Percentiles rank a stretch among this genome's conserved stretches.
Conservation (phyloP, 306 rosid species). For the Lathyrus sativus region DNA sequence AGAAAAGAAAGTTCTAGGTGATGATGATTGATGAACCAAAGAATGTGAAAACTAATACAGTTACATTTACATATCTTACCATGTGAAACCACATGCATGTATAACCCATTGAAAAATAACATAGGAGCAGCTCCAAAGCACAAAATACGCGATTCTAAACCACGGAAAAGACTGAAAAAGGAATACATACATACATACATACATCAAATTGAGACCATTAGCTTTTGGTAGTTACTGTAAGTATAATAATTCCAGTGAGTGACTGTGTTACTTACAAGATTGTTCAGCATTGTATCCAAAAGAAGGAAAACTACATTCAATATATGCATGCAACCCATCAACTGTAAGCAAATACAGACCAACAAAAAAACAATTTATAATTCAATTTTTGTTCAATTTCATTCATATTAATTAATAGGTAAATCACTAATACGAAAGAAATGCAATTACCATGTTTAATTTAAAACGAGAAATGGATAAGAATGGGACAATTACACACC, state of each 20-base stretch:
- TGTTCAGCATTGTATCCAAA: constrained; percentile 66
- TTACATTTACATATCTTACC: constrained; percentile 28
- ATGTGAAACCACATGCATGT: constrained; percentile 45
- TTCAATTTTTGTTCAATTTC: not conserved
- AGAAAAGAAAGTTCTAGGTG: not conserved
- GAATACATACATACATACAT: not conserved
- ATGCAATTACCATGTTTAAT: constrained; percentile 58
- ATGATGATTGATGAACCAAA: constrained; percentile 22
- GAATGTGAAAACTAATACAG: not conserved
- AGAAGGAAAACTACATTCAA: constrained; percentile 67
- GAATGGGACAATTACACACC: constrained; percentile 84
- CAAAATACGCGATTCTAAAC: constrained; percentile 74
- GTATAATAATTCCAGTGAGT: not conserved
- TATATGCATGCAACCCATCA: constrained; percentile 77
- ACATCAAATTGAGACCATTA: constrained; percentile 26
- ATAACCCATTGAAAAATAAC: constrained; percentile 70
- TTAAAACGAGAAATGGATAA: constrained; percentile 54
- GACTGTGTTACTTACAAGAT: constrained; percentile 61
- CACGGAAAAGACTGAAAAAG: constrained; percentile 77
- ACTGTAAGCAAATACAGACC: constrained; percentile 48
- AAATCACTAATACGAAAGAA: not conserved
- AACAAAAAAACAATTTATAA: constrained; percentile 9
- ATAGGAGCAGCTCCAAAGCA: constrained; percentile 71
- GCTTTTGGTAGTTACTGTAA: not conserved
- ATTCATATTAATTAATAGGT: not conserved